Evolutionary conservation across 75 land plant species (phyloP).

Genomic region (Gnetum montanum): DNA sequence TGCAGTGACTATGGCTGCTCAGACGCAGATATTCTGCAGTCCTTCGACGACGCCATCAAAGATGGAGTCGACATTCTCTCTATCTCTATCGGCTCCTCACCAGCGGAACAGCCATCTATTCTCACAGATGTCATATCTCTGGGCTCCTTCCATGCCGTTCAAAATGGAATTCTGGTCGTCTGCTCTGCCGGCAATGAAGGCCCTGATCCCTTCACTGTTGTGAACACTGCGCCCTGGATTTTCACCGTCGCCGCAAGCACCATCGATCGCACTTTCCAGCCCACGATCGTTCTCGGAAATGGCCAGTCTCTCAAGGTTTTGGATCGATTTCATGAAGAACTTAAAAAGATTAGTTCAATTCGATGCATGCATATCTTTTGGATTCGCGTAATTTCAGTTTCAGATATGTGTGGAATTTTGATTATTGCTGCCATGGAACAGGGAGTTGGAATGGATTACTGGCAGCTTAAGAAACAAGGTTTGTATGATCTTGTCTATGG

Average conservation of each 20-base stretch:
- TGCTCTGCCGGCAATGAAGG: conserved; percentile 21
- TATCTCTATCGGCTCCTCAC: conserved; percentile 6
- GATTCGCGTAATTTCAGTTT: too few relatives aligned
- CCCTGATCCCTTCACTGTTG: conserved; percentile 5
- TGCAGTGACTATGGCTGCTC: conserved; percentile 15
- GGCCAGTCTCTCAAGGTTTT: too few relatives aligned
- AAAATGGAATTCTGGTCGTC: conserved; percentile 9
- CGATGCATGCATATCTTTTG: too few relatives aligned
- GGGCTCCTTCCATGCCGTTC: conserved; percentile 12
- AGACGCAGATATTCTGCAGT: conserved; percentile 7
- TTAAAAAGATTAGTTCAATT: too few relatives aligned
- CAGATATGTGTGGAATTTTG: too few relatives aligned
- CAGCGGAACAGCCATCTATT: background rate
- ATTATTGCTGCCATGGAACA: too few relatives aligned
- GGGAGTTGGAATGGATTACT: too few relatives aligned
- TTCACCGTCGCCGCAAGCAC: conserved; percentile 20
- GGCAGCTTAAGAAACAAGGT: too few relatives aligned
- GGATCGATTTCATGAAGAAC: too few relatives aligned
- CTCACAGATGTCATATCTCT: conserved; percentile 12
- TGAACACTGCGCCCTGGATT: conserved; percentile 19
- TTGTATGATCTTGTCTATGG: background rate
- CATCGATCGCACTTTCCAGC: conserved; percentile 8
- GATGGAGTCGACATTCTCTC: conserved; percentile 31
- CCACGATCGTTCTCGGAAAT: conserved; percentile 2
- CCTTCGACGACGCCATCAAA: conserved; percentile 15